Percentiles rank a stretch among this genome's conserved stretches.
Conservation (phyloP, 768 basidiomycete species). For the Pulveroboletus sp. region DNA sequence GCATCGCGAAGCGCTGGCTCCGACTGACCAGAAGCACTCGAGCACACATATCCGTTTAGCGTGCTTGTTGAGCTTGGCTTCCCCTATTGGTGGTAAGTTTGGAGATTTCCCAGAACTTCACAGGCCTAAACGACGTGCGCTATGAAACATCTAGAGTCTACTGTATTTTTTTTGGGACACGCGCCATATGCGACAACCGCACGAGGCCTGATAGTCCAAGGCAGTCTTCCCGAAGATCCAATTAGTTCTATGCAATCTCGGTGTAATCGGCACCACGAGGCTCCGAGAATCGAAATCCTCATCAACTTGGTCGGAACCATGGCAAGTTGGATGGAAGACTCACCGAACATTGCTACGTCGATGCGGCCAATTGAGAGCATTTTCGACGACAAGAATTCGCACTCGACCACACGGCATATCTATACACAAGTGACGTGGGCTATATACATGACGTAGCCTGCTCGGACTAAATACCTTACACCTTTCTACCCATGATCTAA, state of each 20-base stretch:
- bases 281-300: not conserved
- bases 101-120: not conserved
- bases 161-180: not conserved
- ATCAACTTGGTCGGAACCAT: too few species aligned
- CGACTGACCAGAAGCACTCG: not conserved
- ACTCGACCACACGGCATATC: not conserved
- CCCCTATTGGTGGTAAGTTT: not conserved
- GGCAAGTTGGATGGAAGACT: too few species aligned
- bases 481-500: constrained; percentile 22
- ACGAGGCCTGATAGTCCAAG: not conserved
- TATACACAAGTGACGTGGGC: not conserved
- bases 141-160: not conserved
- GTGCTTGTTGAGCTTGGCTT: not conserved
- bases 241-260: not conserved
- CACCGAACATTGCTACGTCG: too few species aligned
- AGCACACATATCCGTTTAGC: too few species aligned
- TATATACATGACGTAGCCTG: not conserved
- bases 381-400: not conserved
- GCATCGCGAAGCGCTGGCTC: not conserved
- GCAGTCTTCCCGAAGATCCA: not conserved
- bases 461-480: constrained; percentile 5
- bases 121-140: not conserved
- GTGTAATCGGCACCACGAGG: not conserved
- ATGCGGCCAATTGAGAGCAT: too few species aligned
- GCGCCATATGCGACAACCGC: not conserved